These are phyloP conservation scores for Sordariomycetes sp. DNA, from an alignment of 2,329 filamentous ascomycete genomes.

Conservation along the genomic window DNA sequence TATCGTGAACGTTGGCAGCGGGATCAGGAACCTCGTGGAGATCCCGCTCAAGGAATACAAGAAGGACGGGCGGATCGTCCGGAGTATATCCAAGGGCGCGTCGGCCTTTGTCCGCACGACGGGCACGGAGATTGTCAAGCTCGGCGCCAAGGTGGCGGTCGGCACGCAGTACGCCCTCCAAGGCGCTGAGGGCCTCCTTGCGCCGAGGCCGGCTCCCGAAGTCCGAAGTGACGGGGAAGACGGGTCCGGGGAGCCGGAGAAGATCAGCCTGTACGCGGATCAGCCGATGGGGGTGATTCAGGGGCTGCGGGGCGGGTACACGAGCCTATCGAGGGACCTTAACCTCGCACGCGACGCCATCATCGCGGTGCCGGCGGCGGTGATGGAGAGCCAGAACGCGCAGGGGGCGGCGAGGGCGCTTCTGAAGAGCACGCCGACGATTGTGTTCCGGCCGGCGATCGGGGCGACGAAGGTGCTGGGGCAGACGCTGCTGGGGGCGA, in stretches of 20 bases:
- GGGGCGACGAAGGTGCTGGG: constrained; percentile 81
- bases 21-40: constrained; percentile 74
- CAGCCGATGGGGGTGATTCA: constrained; percentile 84
- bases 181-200: constrained; percentile 71
- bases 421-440: constrained; percentile 73
- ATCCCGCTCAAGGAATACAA: constrained; percentile 86
- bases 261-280: constrained; percentile 84
- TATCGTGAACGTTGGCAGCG: constrained; percentile 80
- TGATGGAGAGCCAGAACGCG: constrained; percentile 75
- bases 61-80: constrained; percentile 85
- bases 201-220: constrained; percentile 23
- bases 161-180: constrained; percentile 90
- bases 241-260: constrained; percentile 55
- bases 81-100: constrained; percentile 84
- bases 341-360: constrained; percentile 79
- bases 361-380: constrained; percentile 83
- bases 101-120: constrained; percentile 85
- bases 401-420: constrained; percentile 70
- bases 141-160: constrained; percentile 87
- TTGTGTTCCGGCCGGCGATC: constrained; percentile 81
- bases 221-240: constrained; percentile 42
- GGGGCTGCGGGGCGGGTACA: constrained; percentile 71
- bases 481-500: constrained; percentile 81
- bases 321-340: constrained; percentile 76
- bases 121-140: constrained; percentile 82